phyloP scores from a whole-genome alignment of 2,329 filamentous ascomycete species.

The Aotearoamyces nothofagi region DNA sequence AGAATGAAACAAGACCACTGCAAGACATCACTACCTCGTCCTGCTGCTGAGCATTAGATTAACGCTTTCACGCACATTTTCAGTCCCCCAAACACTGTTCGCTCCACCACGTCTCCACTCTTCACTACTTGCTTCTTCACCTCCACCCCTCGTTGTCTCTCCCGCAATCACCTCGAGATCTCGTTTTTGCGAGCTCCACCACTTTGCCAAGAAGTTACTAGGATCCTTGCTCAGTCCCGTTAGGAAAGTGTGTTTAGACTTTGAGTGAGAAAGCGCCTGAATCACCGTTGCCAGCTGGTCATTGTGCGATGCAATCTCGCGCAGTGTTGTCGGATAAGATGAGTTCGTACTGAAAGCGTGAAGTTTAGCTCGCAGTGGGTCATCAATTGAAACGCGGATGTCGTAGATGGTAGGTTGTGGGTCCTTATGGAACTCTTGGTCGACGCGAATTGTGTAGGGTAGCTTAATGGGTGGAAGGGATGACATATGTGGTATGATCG shows the following conservation, averaged over 20 bases:
- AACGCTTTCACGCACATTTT: slow-evolving; percentile 47
- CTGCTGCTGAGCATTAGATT: slow-evolving; percentile 33
- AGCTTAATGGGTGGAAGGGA: slow-evolving; percentile 72
- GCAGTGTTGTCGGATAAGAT: slow-evolving; percentile 54
- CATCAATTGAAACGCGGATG: slow-evolving; percentile 69
- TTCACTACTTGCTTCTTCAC: slow-evolving; percentile 38
- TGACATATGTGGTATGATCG: slow-evolving; percentile 62
- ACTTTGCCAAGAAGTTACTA: slow-evolving; percentile 68
- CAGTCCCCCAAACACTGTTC: slow-evolving; percentile 47
- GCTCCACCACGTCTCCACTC: slow-evolving; percentile 55
- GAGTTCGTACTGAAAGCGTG: slow-evolving; percentile 52
- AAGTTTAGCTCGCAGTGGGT: slow-evolving; percentile 59
- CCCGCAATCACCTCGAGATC: slow-evolving; percentile 82
- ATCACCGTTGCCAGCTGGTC: slow-evolving; percentile 74
- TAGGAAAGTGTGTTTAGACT: slow-evolving; percentile 84
- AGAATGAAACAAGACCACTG: too few relatives aligned
- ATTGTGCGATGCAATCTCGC: slow-evolving; percentile 63
- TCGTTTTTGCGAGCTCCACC: slow-evolving; percentile 81
- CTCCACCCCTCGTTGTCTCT: slow-evolving; percentile 51
- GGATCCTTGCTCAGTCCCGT: slow-evolving; percentile 67
- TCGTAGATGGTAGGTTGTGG: slow-evolving; percentile 80
- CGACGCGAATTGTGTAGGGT: slow-evolving; percentile 85
- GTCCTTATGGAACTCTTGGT: slow-evolving; percentile 63
- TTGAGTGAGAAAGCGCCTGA: slow-evolving; percentile 69
- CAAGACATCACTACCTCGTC: slow-evolving; percentile 8